Evolutionary conservation across 2,329 filamentous ascomycete genomes (phyloP), one percentile per base, ranked within the genome.

Genomic region (Cercospora sp.): DNA sequence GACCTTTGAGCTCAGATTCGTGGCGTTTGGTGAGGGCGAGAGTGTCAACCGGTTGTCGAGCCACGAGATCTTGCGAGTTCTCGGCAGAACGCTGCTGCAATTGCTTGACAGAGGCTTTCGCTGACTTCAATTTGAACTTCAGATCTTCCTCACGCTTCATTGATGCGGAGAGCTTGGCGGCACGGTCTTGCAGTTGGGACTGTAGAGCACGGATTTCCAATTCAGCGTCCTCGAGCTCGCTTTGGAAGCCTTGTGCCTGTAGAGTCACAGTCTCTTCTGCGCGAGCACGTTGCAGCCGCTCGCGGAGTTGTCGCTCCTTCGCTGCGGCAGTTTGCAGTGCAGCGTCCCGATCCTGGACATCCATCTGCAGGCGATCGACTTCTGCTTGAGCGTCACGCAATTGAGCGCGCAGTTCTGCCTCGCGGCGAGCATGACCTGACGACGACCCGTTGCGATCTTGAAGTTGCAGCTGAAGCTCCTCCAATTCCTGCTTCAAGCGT

Each of bases 1-100:
- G 85, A 18, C 94, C 94, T 72, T 89, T 88, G 63, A 97, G 83
- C 81, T 96, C 92, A 79, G 89, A 89, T 74, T 85, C 83, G 78
- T 95, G 92, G 55, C 87, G 84, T 72, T 87, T 87, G 75, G 93
- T 89, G 57, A 90, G 88, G 66, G 88, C 85, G 5, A 57, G 51
- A 28, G 33, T 64, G 26, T 64, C 51, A 6, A 23, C 39, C 13
- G 60, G 39, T 5, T 30, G 62, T 10, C 20, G 18, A 7, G 48
- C 33, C 16, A 64, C 26, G 9, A 59, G 31, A 16, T 64, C 62
- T 28, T 58, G 51, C 59, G 87, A 84, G 59, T 89, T 84, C 65
- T 73, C 62, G 30, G 83, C 80, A 66, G 81, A 63, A n/a, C 62
- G 79, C 33, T 55, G 20, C 7, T 75, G 71, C 39, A 78, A 77